Percentiles rank a stretch among this genome's conserved stretches.
phyloP scores from a whole-genome alignment of 805 yeast genomes.

The Peterozyma toletana region DNA sequence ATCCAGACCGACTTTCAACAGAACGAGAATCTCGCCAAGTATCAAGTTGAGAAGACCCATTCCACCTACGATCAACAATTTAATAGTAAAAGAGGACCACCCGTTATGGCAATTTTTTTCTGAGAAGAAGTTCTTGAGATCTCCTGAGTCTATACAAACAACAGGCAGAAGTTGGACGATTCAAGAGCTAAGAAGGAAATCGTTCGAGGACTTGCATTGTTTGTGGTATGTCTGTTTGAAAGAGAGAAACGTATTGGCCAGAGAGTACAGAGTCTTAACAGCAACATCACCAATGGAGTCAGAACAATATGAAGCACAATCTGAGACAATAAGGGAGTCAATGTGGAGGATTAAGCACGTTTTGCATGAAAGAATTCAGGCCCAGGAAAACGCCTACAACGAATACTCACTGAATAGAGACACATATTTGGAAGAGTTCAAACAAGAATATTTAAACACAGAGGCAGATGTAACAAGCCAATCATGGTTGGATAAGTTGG shows the following conservation, averaged over 20 bases:
- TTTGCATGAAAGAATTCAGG: conserved; percentile 74
- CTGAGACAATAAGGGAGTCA: conserved; percentile 44
- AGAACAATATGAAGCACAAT: conserved; percentile 19
- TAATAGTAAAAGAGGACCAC: conserved; percentile 73
- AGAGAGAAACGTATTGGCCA: conserved; percentile 71
- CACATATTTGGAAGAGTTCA: conserved; percentile 50
- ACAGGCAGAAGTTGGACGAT: conserved; percentile 78
- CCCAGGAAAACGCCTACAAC: conserved; percentile 52
- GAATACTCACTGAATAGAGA: conserved; percentile 35
- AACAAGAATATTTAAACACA: conserved; percentile 45
- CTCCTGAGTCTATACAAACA: conserved; percentile 41
- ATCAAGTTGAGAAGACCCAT: conserved; percentile 72
- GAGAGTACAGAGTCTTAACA: conserved; percentile 48
- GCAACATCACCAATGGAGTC: conserved; percentile 17
- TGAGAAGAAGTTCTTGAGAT: conserved; percentile 55
- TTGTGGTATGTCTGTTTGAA: conserved; percentile 84
- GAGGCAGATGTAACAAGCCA: conserved; percentile 44
- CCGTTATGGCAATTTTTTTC: conserved; percentile 92
- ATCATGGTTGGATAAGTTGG: conserved; percentile 60
- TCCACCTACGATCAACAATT: conserved; percentile 70
- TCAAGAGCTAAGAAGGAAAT: conserved; percentile 83
- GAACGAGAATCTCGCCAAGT: conserved; percentile 36
- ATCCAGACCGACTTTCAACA: conserved; percentile 19
- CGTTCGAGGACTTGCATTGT: conserved; percentile 85
- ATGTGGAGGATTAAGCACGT: conserved; percentile 84